Evolutionary conservation across 495 filamentous ascomycete genomes (phyloP).

Genomic region (Trichoderma virens): DNA sequence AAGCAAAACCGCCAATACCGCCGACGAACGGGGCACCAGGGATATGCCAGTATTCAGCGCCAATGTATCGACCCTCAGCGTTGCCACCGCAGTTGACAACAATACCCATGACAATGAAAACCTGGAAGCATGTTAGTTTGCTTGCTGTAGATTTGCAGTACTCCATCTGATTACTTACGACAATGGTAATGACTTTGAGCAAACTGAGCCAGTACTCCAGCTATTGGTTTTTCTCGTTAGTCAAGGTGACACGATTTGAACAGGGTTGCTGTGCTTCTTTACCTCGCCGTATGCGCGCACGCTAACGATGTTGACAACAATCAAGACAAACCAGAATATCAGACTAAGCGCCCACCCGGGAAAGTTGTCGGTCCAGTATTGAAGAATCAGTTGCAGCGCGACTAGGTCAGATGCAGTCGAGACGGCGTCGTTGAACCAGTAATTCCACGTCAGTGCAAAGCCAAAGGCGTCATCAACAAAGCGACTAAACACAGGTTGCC

Average conservation of each 20-base stretch:
- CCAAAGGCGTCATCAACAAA: constrained; percentile 50
- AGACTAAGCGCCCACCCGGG: constrained; percentile 53
- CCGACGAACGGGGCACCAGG: constrained; percentile 21
- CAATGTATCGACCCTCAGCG: constrained; percentile 64
- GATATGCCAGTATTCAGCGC: constrained; percentile 36
- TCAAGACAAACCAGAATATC: constrained; percentile 54
- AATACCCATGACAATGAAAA: constrained; percentile 47
- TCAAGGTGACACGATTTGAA: neutral
- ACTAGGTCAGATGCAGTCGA: constrained; percentile 60
- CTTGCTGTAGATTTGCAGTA: constrained; percentile 10
- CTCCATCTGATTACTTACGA: constrained; percentile 42
- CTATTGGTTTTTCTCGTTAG: neutral
- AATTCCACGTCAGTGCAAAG: constrained; percentile 59
- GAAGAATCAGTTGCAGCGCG: constrained; percentile 56
- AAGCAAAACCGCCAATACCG: constrained; percentile 15
- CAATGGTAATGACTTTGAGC: constrained; percentile 57
- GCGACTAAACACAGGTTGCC: neutral
- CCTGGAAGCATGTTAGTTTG: constrained; percentile 30
- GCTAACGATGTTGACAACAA: constrained; percentile 52
- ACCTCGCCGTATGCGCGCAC: constrained; percentile 50
- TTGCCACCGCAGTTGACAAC: constrained; percentile 45
- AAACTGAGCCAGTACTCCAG: constrained; percentile 58
- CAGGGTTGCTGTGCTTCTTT: neutral
- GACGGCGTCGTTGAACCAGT: constrained; percentile 35
- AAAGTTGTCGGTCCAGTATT: constrained; percentile 54